These are phyloP conservation scores for Vickermania ingenoplastis DNA, from an alignment of 208 protist genomes.

Conservation along the genomic window DNA sequence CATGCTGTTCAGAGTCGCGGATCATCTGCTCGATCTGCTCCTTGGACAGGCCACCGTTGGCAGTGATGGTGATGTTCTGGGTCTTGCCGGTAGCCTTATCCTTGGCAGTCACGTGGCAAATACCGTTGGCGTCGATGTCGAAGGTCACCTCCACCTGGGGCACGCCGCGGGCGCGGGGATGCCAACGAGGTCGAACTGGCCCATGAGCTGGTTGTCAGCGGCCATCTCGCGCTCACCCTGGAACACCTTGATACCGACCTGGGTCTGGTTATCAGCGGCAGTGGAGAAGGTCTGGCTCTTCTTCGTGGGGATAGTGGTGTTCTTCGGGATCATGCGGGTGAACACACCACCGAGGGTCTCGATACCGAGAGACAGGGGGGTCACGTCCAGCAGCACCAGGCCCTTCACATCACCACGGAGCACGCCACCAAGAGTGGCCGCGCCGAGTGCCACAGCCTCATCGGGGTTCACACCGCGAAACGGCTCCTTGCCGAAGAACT, in stretches of 20 bases:
- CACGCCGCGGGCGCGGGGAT: conserved; percentile 87
- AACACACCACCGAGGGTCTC: conserved; percentile 97
- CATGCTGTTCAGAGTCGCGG: conserved; percentile 71
- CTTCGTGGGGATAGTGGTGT: conserved; percentile 98
- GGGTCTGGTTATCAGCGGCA: conserved; percentile 70
- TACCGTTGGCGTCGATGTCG: conserved; percentile 98
- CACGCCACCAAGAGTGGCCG: conserved; percentile 96
- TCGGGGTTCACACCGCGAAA: conserved; percentile 99
- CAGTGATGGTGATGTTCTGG: conserved; percentile 94
- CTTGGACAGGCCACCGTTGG: conserved; percentile 67
- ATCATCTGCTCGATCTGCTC: conserved; percentile 84
- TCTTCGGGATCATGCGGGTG: conserved; percentile 95
- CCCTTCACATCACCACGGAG: conserved; percentile 88
- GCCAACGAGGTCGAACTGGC: conserved; percentile 90
- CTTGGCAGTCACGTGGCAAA: conserved; percentile 95
- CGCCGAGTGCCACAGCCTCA: conserved; percentile 99
- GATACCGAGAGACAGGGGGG: conserved; percentile 97
- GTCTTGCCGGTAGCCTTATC: conserved; percentile 95
- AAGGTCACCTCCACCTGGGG: conserved; percentile 97
- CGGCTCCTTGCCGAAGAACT: conserved; percentile 92
- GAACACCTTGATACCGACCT: conserved; percentile 89
- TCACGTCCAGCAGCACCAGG: conserved; percentile 97
- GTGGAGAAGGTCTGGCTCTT: conserved; percentile 93
- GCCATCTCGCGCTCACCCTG: conserved; percentile 94
- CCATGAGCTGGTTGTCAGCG: conserved; percentile 91